phyloP scores from a whole-genome alignment of 257 asterid species.

The Buddleja alternifolia region DNA sequence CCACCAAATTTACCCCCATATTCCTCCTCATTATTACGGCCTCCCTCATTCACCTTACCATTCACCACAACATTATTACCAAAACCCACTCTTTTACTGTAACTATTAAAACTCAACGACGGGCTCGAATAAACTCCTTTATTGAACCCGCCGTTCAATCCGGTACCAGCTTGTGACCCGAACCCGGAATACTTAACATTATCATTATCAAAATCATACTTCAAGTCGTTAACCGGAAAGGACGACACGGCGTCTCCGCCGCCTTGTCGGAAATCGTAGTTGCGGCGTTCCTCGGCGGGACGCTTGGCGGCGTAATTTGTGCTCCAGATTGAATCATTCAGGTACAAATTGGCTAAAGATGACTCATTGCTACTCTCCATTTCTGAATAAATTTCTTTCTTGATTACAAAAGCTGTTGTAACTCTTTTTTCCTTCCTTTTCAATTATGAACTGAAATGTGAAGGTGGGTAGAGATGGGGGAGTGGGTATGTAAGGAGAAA shows the following conservation, averaged over 20 bases:
- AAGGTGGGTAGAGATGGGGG: not conserved
- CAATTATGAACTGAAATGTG: not conserved
- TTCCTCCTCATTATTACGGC: slow-evolving; percentile 51
- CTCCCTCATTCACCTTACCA: slow-evolving; percentile 52
- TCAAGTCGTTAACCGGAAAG: slow-evolving; percentile 40
- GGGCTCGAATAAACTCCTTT: slow-evolving; percentile 70
- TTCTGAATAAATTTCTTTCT: not conserved
- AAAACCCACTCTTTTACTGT: slow-evolving; percentile 49
- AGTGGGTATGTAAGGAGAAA: slow-evolving; percentile 24
- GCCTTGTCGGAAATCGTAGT: slow-evolving; percentile 74
- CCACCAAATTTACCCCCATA: slow-evolving; percentile 49
- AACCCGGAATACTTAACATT: slow-evolving; percentile 42
- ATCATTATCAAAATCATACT: slow-evolving; percentile 50
- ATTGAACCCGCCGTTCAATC: slow-evolving; percentile 88
- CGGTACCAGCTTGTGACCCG: slow-evolving; percentile 43
- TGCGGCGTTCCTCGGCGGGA: slow-evolving; percentile 70
- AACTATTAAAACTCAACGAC: slow-evolving; percentile 45
- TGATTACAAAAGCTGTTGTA: not conserved
- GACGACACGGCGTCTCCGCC: slow-evolving; percentile 41
- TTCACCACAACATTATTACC: slow-evolving; percentile 43
- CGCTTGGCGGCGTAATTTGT: slow-evolving; percentile 60
- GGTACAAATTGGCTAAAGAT: slow-evolving; percentile 71
- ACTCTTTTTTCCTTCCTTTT: no score
- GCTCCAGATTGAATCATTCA: slow-evolving; percentile 97
- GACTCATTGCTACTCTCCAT: slow-evolving; percentile 77